Evolutionary conservation across 768 basidiomycete genomes (phyloP), one percentile per base, ranked within the genome.

Genomic region (Omphalotus guepiniiformis): DNA sequence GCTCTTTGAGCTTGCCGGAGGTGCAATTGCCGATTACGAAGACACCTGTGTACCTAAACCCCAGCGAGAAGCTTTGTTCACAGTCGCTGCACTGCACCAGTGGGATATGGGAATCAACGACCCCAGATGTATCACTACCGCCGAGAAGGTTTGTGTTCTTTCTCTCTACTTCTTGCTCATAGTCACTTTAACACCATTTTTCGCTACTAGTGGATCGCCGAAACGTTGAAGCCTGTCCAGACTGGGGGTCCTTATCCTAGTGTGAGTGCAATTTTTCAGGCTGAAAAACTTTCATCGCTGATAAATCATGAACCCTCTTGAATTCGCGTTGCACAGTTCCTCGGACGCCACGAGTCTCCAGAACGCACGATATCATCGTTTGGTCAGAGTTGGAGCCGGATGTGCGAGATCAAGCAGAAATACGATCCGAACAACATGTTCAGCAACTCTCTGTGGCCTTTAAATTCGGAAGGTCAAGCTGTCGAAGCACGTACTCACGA

Each of bases 1-100:
- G 93, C 72, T 96, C 6, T 94, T 95, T 62, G 93, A 96, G 63
- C 76, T 93, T 34, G 86, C 87, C 0, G 93, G 88, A 2, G 90
- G 90, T 15, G 88, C 88, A 1, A 76, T 90, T 32, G 62, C 65
- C 0, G 90, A 93, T 60, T 80, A 78, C 49, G 83, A 88, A 57
- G 74, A 84, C 53, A 82, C 73, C 11, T 89, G 87, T 54, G 64
- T 92, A 12, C 89, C 91, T 3, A 82, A 83, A 60, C 72, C 76
- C 9, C 88, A 91, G 58, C 82, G 93, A 39, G 76, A 91, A 61
- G 85, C 88, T 1, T 62, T 77, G 7, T 95, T 92, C 66, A 93
- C 88, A 2, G 81, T 95, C 45, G 87, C 89, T 2, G 92, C 93
- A 15, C 71, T 94, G 21, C 93, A 94, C 63, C 93, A 95, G 60